These are phyloP conservation scores for Zizania palustris DNA, from an alignment of 202 grass and related monocot genomes.

Conservation along the genomic window DNA sequence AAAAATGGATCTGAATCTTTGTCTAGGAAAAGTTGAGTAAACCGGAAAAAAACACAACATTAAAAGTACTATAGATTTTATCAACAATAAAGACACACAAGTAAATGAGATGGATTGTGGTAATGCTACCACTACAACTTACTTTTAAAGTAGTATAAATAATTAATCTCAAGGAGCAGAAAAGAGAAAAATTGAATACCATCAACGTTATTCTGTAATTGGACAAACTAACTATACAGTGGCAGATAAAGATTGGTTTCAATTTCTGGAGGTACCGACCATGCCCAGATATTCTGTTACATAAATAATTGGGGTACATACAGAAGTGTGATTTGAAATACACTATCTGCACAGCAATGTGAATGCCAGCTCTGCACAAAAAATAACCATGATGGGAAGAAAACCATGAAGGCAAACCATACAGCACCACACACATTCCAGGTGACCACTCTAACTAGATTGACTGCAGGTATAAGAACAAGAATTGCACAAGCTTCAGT, in stretches of 20 bases:
- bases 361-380: conserved; percentile 45
- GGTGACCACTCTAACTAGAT: conserved; percentile 16
- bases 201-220: not conserved
- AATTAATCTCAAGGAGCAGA: no score
- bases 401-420: conserved; percentile 3
- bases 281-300: conserved; percentile 31
- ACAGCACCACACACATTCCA: conserved; percentile 23
- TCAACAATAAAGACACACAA: no score
- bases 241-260: not conserved
- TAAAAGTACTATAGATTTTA: no score
- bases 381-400: not conserved
- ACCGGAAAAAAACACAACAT: no score
- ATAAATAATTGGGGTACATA: conserved; percentile 53
- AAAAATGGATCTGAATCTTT: no score
- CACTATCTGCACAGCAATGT: conserved; percentile 50
- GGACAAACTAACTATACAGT: conserved; percentile 20
- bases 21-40: no score
- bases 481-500: not conserved
- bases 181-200: not conserved
- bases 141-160: no score
- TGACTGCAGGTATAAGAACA: conserved; percentile 21
- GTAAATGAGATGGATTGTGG: no score
- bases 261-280: not conserved
- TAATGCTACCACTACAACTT: no score
- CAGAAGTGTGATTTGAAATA: conserved; percentile 40